Conservation (phyloP, 495 filamentous ascomycete genomes). For the Poronia punctata region DNA sequence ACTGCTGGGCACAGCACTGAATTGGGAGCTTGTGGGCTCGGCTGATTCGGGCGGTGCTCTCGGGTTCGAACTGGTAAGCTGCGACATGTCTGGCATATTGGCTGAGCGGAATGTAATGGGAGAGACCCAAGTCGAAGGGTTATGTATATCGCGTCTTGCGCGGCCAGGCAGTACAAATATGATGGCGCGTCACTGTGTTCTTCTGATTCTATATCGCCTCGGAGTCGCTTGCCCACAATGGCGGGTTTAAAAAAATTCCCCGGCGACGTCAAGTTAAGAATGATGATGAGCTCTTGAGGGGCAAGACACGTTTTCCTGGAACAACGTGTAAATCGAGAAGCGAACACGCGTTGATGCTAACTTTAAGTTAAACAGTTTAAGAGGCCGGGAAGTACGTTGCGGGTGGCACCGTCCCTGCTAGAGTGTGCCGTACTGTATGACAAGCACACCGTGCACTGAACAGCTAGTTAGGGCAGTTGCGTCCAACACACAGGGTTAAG, state of each 20-base stretch:
- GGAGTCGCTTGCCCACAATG: not conserved
- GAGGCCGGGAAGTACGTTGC: too few relatives aligned
- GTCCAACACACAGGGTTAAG: too few relatives aligned
- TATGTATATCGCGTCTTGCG: conserved; percentile 8
- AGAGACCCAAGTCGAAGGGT: not conserved
- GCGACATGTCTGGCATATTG: conserved; percentile 14
- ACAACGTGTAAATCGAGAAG: conserved; percentile 1
- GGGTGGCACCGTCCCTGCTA: too few relatives aligned
- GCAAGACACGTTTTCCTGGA: too few relatives aligned
- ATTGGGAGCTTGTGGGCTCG: conserved; percentile 1
- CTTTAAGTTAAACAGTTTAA: too few relatives aligned
- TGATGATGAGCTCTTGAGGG: not conserved
- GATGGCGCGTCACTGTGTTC: conserved; percentile 5
- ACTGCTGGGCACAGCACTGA: conserved; percentile 10
- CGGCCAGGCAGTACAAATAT: conserved; percentile 6
- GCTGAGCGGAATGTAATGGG: conserved; percentile 1
- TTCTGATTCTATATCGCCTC: not conserved
- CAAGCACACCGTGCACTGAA: too few relatives aligned
- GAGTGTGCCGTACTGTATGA: too few relatives aligned
- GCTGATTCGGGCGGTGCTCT: not conserved
- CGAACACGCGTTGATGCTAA: conserved; percentile 11
- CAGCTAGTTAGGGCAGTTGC: too few relatives aligned
- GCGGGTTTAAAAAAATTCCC: not conserved
- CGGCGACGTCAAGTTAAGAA: not conserved
- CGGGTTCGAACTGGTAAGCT: conserved; percentile 1